Percentiles rank a stretch among this genome's conserved stretches.
Evolutionary conservation across 345 rosid species (phyloP).

Genomic region (Leavenworthia alabamica): DNA sequence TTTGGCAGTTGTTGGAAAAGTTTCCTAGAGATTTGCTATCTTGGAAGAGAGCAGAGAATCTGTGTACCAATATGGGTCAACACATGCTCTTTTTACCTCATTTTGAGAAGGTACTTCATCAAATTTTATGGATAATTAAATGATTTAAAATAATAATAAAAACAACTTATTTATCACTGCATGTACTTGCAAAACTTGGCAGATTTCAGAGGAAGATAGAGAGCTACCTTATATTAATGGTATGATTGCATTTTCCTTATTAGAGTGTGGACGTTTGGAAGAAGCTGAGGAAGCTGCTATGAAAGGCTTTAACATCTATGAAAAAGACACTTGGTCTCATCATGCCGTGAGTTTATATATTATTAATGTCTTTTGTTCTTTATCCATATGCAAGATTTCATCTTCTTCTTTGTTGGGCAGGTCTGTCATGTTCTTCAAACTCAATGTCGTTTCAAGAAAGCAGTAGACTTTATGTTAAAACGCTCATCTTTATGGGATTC

Average conservation of each 20-base stretch:
- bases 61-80: conserved; percentile 71
- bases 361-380: background rate
- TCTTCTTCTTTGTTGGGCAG: conserved; percentile 29
- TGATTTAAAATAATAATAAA: too few species aligned
- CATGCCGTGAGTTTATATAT: conserved; percentile 53
- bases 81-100: conserved; percentile 54
- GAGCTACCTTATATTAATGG: conserved; percentile 62
- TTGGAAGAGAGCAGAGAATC: conserved; percentile 66
- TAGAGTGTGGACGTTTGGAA: conserved; percentile 60
- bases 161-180: too few species aligned
- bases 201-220: conserved; percentile 58
- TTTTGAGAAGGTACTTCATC: conserved; percentile 56
- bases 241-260: conserved; percentile 72
- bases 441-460: conserved; percentile 64
- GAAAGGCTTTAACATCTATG: conserved; percentile 59
- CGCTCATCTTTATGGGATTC: conserved; percentile 63
- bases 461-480: conserved; percentile 69
- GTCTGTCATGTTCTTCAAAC: conserved; percentile 80
- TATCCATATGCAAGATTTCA: background rate
- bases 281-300: conserved; percentile 82
- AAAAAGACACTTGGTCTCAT: conserved; percentile 68
- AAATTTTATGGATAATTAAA: too few species aligned
- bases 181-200: background rate
- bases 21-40: conserved; percentile 58
- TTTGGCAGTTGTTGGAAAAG: conserved; percentile 50